Evolutionary conservation across 495 filamentous ascomycete species (phyloP).

Genomic region (Oidiodendron maius): DNA sequence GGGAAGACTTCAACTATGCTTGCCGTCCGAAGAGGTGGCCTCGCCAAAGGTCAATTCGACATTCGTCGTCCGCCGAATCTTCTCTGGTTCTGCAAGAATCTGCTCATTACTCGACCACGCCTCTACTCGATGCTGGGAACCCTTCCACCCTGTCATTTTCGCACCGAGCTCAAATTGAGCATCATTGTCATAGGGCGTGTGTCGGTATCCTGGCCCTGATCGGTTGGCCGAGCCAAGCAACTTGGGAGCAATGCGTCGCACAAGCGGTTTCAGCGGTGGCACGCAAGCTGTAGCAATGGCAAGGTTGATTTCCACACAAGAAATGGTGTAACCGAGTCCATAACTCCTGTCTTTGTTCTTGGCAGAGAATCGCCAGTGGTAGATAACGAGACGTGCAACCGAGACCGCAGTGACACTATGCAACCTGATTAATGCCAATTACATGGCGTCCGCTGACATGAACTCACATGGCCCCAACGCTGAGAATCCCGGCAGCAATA

Average conservation of each 20-base stretch:
- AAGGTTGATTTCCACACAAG: constrained; percentile 35
- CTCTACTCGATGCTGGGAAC: neutral
- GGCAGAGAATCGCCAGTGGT: neutral
- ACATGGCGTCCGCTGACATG: neutral
- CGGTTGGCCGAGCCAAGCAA: neutral
- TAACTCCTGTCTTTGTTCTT: constrained; percentile 20
- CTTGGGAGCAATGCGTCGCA: neutral
- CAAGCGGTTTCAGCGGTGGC: constrained; percentile 8
- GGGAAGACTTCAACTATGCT: no score
- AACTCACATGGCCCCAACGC: constrained; percentile 34
- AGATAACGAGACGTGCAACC: neutral
- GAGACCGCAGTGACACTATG: constrained; percentile 32
- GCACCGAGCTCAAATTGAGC: neutral
- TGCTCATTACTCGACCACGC: constrained; percentile 1
- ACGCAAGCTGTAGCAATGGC: constrained; percentile 33
- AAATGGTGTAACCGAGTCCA: constrained; percentile 31
- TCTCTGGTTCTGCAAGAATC: neutral
- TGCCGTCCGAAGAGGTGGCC: neutral
- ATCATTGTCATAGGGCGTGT: neutral
- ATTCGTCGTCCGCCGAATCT: neutral
- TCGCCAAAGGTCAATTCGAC: neutral
- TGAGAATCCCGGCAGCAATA: constrained; percentile 36
- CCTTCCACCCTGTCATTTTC: neutral
- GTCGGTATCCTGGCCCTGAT: neutral
- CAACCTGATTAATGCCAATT: neutral